Conservation (phyloP, 1,139 yeast species). For the Geotrichum histeridarum region DNA sequence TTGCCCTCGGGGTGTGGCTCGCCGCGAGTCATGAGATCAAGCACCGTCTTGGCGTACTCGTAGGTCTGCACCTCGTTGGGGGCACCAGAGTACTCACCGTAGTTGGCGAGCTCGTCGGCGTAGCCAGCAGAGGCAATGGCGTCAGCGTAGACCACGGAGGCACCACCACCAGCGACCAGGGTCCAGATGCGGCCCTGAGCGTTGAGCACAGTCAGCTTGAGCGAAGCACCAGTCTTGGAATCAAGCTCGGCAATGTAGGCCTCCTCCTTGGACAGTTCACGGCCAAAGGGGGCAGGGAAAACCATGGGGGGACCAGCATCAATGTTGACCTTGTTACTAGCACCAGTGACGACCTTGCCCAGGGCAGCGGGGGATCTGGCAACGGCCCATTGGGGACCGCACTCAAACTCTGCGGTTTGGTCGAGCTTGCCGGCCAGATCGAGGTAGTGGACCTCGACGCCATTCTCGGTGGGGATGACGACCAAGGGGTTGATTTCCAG, state of each 20-base stretch:
- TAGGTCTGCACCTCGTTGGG: conserved; percentile 45
- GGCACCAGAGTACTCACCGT: conserved; percentile 45
- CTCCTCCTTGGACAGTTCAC: conserved; percentile 44
- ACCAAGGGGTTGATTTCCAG: conserved; percentile 46
- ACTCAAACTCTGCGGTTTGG: conserved; percentile 47
- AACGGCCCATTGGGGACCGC: conserved; percentile 47
- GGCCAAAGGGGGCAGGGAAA: conserved; percentile 49
- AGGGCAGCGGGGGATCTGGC: conserved; percentile 44
- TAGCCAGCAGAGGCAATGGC: conserved; percentile 46
- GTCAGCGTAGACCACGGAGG: conserved; percentile 46
- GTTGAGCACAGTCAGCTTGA: conserved; percentile 43
- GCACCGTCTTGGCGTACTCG: conserved; percentile 46
- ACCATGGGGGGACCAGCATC: conserved; percentile 48
- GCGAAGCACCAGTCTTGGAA: conserved; percentile 47
- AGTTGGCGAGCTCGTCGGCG: conserved; percentile 44
- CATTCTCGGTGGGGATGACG: conserved; percentile 40
- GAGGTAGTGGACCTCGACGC: conserved; percentile 44
- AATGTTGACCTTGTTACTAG: conserved; percentile 31
- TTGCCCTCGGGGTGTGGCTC: conserved; percentile 41
- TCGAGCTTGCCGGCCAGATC: conserved; percentile 47
- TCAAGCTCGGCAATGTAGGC: conserved; percentile 47
- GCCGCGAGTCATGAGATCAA: conserved; percentile 45
- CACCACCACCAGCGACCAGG: conserved; percentile 33
- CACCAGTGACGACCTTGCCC: conserved; percentile 34
- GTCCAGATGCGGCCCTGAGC: conserved; percentile 46